These are phyloP conservation scores for Ceratorhiza oryzae-sativae DNA, from an alignment of 1,284 basidiomycete species.

Conservation along the genomic window DNA sequence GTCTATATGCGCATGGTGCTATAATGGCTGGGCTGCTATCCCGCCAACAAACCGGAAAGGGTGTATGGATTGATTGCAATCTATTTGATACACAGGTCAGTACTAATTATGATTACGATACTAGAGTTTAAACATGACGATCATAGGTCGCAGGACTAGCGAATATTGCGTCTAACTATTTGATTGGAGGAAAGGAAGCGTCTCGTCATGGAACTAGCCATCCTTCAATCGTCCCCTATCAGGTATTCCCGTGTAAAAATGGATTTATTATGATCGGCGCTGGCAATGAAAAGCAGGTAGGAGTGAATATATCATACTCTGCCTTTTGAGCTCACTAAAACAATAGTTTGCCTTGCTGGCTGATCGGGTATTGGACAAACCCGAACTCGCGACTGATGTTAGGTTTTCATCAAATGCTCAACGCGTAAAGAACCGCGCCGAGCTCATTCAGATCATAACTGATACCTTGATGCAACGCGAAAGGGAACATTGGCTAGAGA, in stretches of 20 bases:
- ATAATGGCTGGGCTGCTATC: conserved; percentile 90
- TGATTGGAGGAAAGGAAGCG: conserved; percentile 86
- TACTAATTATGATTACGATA: conserved; percentile 31
- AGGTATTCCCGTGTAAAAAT: conserved; percentile 87
- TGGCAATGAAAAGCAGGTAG: conserved; percentile 87
- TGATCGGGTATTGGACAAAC: conserved; percentile 64
- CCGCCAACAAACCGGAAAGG: conserved; percentile 82
- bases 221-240: conserved; percentile 90
- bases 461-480: conserved; percentile 63
- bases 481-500: conserved; percentile 75
- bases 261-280: conserved; percentile 95
- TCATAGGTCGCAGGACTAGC: conserved; percentile 85
- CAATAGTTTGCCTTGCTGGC: conserved; percentile 72
- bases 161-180: conserved; percentile 93
- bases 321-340: no score
- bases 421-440: conserved; percentile 78
- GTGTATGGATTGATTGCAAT: conserved; percentile 90
- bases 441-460: conserved; percentile 76
- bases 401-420: conserved; percentile 76
- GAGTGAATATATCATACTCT: conserved; percentile 44
- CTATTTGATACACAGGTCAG: conserved; percentile 84
- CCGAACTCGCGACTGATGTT: conserved; percentile 63
- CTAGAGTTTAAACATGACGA: neutral
- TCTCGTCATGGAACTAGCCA: conserved; percentile 91
- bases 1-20: conserved; percentile 92